Conservation (phyloP, 176 grass and related monocot genomes). For the Guadua angustifolia region DNA sequence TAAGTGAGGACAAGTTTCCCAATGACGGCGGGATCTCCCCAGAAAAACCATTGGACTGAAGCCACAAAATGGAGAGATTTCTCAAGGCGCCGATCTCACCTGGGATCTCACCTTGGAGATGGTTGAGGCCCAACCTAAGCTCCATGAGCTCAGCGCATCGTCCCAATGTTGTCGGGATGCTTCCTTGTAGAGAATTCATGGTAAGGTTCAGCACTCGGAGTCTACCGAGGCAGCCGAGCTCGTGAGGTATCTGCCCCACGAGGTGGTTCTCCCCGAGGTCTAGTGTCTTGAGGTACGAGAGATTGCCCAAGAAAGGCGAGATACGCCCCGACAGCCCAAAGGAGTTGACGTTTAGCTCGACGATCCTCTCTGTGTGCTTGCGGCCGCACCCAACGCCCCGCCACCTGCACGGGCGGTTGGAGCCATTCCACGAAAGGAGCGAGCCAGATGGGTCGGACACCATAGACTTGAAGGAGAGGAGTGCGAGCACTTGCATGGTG, state of each 20-base stretch:
- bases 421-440: constrained; percentile 27
- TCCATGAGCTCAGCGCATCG: not conserved
- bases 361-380: constrained; percentile 3
- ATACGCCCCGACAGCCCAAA: constrained; percentile 4
- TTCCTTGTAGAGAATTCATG: not conserved
- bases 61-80: not conserved
- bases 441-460: constrained; percentile 14
- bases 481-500: not conserved
- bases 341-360: not conserved
- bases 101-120: constrained; percentile 30
- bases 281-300: constrained; percentile 23
- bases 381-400: constrained; percentile 22
- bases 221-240: not conserved
- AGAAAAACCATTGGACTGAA: not conserved
- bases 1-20: not conserved
- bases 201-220: constrained; percentile 11
- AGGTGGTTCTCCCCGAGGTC: constrained; percentile 9
- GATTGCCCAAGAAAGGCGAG: constrained; percentile 30
- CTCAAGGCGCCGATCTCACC: not conserved
- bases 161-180: constrained; percentile 10
- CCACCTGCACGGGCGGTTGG: constrained; percentile 16
- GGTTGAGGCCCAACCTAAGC: not conserved
- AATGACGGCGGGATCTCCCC: constrained; percentile 1
- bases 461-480: constrained; percentile 41
- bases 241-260: constrained; percentile 27